Base-by-base conservation (phyloP, 2,329 filamentous ascomycete genomes). In the Chaetomiaceae sp. region DNA sequence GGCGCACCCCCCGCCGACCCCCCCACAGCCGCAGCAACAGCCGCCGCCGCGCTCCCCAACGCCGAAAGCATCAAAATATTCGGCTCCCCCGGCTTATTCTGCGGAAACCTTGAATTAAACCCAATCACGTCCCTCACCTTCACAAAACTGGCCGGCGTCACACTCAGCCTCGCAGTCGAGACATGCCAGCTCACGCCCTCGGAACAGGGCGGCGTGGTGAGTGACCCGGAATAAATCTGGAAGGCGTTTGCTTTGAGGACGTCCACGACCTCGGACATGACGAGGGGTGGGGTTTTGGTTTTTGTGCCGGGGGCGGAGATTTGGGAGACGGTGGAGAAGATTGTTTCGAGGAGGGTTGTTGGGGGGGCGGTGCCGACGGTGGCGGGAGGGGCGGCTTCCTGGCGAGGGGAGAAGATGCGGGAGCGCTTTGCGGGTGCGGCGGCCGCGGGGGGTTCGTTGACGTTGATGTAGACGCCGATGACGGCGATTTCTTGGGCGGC, bases 171-270 rank as follows among this genome's bases (percentile, higher is more conserved):
- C 51, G 72, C 64, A 4, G 73, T 72, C n/a, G 72, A 69, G 7
- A 79, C 74, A 49, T 75, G 70, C 76, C 76, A 79, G 55, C 64
- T 64, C 27, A 79, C 74, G 20, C 69, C 71, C 61, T 79, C 75
- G 14, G 66, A 66, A 67, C 76, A 79, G 3, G 75, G 76, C 19
- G 76, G 75, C 8, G 75, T 78, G 12, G 76, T 78, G 33, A 78
- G 68, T 4, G 75, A 77, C 23, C 75, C 75, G 2, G 69, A 63
- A 64, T 79, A 75, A 61, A 66, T 65, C 57, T 76, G 71, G 61
- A 76, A 72, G 39, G 59, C 65, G 43, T 69, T 69, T 4, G 66
- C 63, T 42, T 64, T 65, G 25, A 76, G 59, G 27, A 68, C 58
- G 34, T 65, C 59, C 48, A 73, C 70, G 3, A 77, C 61, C 60